phyloP scores from a whole-genome alignment of 768 basidiomycete genomes.

The Tricholoma sp. region DNA sequence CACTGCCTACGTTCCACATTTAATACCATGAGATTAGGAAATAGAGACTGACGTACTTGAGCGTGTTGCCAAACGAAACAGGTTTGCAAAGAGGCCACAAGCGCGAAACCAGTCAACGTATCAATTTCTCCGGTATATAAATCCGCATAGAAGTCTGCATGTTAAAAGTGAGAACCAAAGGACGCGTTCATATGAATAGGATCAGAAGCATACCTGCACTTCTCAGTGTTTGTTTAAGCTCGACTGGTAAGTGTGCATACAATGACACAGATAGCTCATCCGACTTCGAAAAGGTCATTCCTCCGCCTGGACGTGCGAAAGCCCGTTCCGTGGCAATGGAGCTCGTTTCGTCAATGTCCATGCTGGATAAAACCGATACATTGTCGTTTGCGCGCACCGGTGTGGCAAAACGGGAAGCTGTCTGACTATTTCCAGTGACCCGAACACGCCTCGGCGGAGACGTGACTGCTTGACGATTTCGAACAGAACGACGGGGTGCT shows the following conservation, averaged over 20 bases:
- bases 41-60: constrained; percentile 37
- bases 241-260: constrained; percentile 66
- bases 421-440: constrained; percentile 22
- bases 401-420: constrained; percentile 39
- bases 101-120: constrained; percentile 64
- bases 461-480: constrained; percentile 21
- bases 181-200: background rate
- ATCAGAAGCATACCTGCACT: constrained; percentile 50
- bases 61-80: constrained; percentile 86
- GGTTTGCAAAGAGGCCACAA: constrained; percentile 65
- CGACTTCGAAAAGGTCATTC: constrained; percentile 63
- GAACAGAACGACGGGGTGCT: constrained; percentile 50
- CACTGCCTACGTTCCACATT: constrained; percentile 36
- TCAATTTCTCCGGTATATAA: constrained; percentile 70
- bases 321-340: constrained; percentile 34
- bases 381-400: constrained; percentile 33
- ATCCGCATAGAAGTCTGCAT: constrained; percentile 61
- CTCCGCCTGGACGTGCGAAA: constrained; percentile 30
- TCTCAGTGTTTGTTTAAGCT: constrained; percentile 67
- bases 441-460: constrained; percentile 27
- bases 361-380: constrained; percentile 43
- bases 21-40: background rate
- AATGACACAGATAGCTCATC: constrained; percentile 64
- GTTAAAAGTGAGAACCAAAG: background rate
- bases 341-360: constrained; percentile 63